Base-by-base conservation (phyloP, 2,329 filamentous ascomycete species). In the Aspergillus pseudoviridinutans region DNA sequence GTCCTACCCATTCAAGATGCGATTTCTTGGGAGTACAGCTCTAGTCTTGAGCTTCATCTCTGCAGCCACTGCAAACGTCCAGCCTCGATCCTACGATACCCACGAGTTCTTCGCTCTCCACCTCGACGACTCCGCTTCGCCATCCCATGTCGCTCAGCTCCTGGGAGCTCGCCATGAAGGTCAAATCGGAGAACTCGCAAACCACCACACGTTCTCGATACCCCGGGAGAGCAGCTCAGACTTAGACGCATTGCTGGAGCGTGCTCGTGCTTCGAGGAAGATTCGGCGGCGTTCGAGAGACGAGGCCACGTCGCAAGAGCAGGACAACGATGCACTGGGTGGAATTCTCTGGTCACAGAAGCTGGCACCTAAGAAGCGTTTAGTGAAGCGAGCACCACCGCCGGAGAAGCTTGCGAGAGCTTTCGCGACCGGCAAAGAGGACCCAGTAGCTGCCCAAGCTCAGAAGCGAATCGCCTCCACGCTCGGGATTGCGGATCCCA, bases 31-130 rank as follows among this genome's bases (percentile, higher is more conserved):
- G 42, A 50, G 60, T 57, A 62, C 60, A 51, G 61, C 66, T 9
- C 59, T 68, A 42, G 67, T 63, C 29, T 58, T 72, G 9, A 64
- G 67, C 53, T 59, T 76, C 22, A 54, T 81, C 59, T 81, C 68
- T 74, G 63, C 76, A 27, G 69, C 80, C 59, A 75, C 79, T 57
- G 78, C 81, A 29, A 72, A 79, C 49, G 73, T 85, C 49, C 78
- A 80, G 51, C 78, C 81, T 61, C 88, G 90, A 66, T 84, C 94
- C 70, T 90, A 95, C 79, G 84, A 89, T 51, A 81, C 84, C 42
- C 86, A 92, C 75, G 93, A 99, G 75, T 97, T 96, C 78, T 97
- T 97, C 73, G 92, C 95, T 62, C 81, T 99, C 50, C 90, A 97
- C 64, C 83, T 99, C 68, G 84, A 88, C 58, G 78, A 84, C 12